Evolutionary conservation across 306 rosid species (phyloP), one percentile per base, ranked within the genome.

Genomic region (Vicia villosa): DNA sequence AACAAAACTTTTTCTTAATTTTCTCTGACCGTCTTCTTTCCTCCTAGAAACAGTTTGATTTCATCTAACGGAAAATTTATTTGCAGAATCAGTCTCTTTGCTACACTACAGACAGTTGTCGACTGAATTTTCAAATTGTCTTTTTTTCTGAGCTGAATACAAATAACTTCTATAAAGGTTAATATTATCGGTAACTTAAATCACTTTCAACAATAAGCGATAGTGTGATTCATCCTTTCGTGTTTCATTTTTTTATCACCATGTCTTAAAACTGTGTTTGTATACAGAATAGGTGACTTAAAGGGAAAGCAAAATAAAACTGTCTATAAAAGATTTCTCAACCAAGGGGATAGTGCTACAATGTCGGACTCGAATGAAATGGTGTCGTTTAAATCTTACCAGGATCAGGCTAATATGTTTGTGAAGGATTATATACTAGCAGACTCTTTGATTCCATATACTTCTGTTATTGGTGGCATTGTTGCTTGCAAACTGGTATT

Each of bases 401-500:
- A 89, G 74, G 68, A 77, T 81, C 89, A 73, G 74, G 96, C 96
- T 19, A 90, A 79, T 69, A 21, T 55, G 51, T 76, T 92, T 15
- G 84, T 86, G 3, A 82, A 81, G 87, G 81, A 89, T 58, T 86
- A 75, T 80, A 13, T 82, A 41, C 81, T 86, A 11, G 83, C 86
- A 4, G 88, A 87, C 56, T 65, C 91, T 57, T 69, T 76, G 30
- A 52, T 84, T 38, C 95, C 96, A 1, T 89, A 81, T 61, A 73
- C 83, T 43, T 84, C 98, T 14, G 58, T 92, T 64, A 21, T 80
- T 50, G 83, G 79, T 37, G 98, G 96, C 70, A 78, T 86, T 26
- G 72, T 86, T 63, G 83, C 82, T 42, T 79, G 91, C 89, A 89
- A 92, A 85, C 77, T 92, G 95, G 98, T 92, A 86, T 70, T 41